Evolutionary conservation across 2,329 filamentous ascomycete species (phyloP), one percentile per base, ranked within the genome.

Genomic region (Microdochium nivale): DNA sequence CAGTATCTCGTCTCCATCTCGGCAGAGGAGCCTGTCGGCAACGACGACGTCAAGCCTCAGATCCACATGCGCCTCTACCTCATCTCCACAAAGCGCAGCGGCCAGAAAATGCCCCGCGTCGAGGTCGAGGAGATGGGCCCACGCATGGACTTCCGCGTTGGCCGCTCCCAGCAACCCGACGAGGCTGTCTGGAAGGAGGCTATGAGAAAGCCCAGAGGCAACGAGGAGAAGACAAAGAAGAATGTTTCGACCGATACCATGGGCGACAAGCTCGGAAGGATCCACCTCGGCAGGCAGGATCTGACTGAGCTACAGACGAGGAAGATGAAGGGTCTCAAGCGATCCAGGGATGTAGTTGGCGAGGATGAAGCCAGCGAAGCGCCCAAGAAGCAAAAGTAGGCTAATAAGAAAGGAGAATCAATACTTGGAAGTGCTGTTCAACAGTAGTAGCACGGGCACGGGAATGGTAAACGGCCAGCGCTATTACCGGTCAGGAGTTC

Each of bases 311-410:
- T 99, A 70, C 94, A 99, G 77, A 95, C 91, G 50, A 85, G 94
- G 65, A 99, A 99, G 83, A 97, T 99, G 91, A 99, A 99, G 83
- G 94, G 91, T 59, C 71, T 99, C 59, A 99, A 97, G 81, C 80
- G 94, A 58, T 83, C 79, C 57, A 81, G 89, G 51, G 84, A 84
- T 56, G 71, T 81, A 24, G 76, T 78, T 49, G 74, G 72, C 49
- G 78, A 77, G 43, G 75, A n/a, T n/a, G n/a, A 74, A 24, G 81
- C 79, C 49, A 75, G 72, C 3, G 73, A 62, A 16, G 73, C 40
- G 8, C 3, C 40, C 16, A 44, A 44, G 40, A 44, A 44, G 19
- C 40, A 44, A 13, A 44, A 44, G 21, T 44, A 44, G 40, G 19
- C 16, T 23, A 24, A 3, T 13, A 19, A 23, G 23, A 23, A 16